Conservation (phyloP, 805 yeast genomes). For the Candida pseudofarinosa region DNA sequence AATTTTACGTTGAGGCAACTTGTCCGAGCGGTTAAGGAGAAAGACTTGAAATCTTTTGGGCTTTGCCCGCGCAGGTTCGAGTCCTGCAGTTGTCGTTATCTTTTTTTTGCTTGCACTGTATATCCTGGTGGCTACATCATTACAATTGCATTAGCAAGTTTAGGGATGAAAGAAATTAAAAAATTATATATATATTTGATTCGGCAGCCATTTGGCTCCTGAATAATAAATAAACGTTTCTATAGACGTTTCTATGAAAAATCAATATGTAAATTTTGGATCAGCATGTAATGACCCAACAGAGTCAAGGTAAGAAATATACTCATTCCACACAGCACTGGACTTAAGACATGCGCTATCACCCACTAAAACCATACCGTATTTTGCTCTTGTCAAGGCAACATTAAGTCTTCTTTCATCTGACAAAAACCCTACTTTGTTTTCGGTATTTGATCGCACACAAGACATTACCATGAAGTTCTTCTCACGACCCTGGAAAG, state of each 20-base stretch:
- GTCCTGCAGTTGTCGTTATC: conserved; percentile 42
- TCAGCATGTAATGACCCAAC: conserved; percentile 26
- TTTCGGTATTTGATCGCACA: conserved; percentile 64
- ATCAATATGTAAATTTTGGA: conserved; percentile 9
- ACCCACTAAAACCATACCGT: conserved; percentile 56
- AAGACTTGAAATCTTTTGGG: conserved; percentile 43
- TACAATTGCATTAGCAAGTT: no score
- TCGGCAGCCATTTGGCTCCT: no score
- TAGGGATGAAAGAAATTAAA: no score
- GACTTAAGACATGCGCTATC: conserved; percentile 42
- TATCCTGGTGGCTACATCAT: no score
- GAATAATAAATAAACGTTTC: no score
- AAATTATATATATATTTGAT: no score
- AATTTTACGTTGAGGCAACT: conserved; percentile 24
- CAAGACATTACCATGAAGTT: conserved; percentile 50
- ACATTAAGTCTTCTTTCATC: conserved; percentile 87
- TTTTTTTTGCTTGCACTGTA: no score
- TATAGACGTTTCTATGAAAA: no score
- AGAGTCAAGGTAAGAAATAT: conserved; percentile 37
- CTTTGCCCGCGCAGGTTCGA: conserved; percentile 44
- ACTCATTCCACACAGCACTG: conserved; percentile 47
- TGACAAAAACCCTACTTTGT: conserved; percentile 75
- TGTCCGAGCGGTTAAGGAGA: conserved; percentile 44
- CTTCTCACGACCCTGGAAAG: conserved; percentile 59
- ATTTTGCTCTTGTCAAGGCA: conserved; percentile 83